Evolutionary conservation across 352 stramenopile species (phyloP).

Genomic region (Pythium plurisporium): DNA sequence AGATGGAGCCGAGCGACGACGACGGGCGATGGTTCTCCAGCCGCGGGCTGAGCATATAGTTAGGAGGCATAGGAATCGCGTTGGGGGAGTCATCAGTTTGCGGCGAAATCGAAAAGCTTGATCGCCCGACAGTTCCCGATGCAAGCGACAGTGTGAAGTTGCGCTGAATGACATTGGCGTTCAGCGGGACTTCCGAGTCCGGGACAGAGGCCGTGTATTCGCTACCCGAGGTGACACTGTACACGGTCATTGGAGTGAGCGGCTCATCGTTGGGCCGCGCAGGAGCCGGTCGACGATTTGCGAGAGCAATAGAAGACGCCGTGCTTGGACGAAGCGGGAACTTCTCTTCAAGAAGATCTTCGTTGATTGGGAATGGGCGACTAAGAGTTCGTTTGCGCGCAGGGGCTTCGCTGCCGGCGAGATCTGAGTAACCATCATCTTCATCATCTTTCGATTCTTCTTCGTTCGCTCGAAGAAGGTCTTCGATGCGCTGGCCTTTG

Average conservation of each 20-base stretch:
- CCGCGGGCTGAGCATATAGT: conserved; percentile 26
- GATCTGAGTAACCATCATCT: neutral
- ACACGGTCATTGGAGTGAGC: conserved; percentile 7
- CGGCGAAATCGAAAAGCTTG: conserved; percentile 5
- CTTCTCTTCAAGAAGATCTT: conserved; percentile 22
- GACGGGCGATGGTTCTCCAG: neutral
- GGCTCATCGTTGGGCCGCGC: neutral
- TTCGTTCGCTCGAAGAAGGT: conserved; percentile 17
- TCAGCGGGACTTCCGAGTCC: conserved; percentile 7
- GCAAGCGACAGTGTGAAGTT: conserved; percentile 24
- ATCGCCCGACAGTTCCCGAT: neutral
- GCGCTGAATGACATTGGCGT: conserved; percentile 14
- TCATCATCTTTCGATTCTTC: conserved; percentile 15
- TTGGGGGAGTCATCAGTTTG: conserved; percentile 17
- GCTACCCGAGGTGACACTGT: conserved; percentile 12
- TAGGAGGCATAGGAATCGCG: conserved; percentile 24
- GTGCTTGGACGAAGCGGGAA: conserved; percentile 10
- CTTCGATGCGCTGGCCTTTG: conserved; percentile 14
- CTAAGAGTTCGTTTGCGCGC: conserved; percentile 9
- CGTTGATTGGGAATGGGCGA: conserved; percentile 9
- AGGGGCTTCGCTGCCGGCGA: neutral
- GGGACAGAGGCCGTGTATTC: neutral
- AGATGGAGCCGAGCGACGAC: conserved; percentile 12
- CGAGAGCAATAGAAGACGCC: conserved; percentile 5
- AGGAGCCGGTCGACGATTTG: conserved; percentile 10